A percentile compares a stretch with the other conserved stretches of the same genome.
Evolutionary conservation across 441 rosid genomes (phyloP).

Genomic region (Corymbia citriodora): DNA sequence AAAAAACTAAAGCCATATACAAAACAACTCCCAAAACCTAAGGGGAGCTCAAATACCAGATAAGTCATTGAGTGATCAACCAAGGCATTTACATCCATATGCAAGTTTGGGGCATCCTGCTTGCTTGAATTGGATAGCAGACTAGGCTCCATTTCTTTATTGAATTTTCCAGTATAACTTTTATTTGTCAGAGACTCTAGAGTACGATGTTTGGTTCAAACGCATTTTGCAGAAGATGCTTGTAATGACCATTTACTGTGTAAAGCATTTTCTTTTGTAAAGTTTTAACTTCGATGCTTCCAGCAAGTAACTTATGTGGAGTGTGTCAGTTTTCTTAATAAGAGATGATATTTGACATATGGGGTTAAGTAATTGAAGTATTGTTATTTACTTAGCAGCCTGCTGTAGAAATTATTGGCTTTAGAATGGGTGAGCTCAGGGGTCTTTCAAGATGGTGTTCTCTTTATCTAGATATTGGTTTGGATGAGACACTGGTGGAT

Average conservation of each 20-base stretch:
- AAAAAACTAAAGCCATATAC: neutral
- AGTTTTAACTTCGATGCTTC: neutral
- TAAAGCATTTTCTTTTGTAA: neutral
- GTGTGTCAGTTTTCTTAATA: neutral
- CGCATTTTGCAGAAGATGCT: neutral
- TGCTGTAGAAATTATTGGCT: constrained; percentile 89
- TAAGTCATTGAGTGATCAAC: neutral
- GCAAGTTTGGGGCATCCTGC: neutral
- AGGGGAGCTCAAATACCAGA: neutral
- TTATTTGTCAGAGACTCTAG: neutral
- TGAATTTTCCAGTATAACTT: neutral
- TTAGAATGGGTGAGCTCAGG: constrained; percentile 91
- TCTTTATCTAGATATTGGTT: constrained; percentile 68
- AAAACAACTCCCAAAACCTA: neutral
- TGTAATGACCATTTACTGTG: neutral
- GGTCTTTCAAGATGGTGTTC: constrained; percentile 95
- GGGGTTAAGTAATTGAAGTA: constrained; percentile 15
- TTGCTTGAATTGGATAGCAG: neutral
- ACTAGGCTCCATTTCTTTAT: neutral
- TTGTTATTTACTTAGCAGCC: constrained; percentile 65
- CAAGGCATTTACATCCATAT: neutral
- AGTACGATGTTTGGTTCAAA: neutral
- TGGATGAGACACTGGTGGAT: constrained; percentile 63
- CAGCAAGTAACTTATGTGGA: neutral
- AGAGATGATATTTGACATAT: neutral